Conservation (phyloP, 768 basidiomycete genomes). For the Suillus luteus region DNA sequence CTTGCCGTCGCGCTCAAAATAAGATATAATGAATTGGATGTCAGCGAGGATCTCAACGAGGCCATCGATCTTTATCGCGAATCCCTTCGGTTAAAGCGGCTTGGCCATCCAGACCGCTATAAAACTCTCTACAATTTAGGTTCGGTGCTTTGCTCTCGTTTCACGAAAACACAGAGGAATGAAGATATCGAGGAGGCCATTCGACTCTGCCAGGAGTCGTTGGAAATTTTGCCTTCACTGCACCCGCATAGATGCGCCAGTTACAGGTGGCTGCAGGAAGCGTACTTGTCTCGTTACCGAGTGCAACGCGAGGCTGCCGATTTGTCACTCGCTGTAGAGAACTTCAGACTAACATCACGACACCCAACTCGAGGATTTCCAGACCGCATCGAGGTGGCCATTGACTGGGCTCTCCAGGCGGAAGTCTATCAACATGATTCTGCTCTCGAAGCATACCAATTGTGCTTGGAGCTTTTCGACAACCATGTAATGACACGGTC, state of each 20-base stretch:
- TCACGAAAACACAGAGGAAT: not conserved
- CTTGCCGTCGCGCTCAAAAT: not conserved
- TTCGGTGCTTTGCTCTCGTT: not conserved
- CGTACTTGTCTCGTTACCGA: not conserved
- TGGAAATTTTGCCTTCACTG: not conserved
- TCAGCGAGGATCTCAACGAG: not conserved
- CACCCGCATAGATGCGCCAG: not conserved
- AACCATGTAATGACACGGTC: not conserved
- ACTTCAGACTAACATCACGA: not conserved
- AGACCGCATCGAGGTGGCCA: no score
- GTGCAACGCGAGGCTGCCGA: fast-evolving
- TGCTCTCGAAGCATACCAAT: not conserved
- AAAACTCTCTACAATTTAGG: not conserved
- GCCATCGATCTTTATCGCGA: not conserved
- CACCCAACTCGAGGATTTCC: not conserved
- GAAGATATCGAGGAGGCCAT: not conserved
- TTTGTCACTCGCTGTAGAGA: not conserved
- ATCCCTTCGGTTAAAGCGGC: not conserved
- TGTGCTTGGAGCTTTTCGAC: not conserved
- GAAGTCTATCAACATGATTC: no score
- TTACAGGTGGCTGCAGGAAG: fast-evolving
- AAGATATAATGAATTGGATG: not conserved
- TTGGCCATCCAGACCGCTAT: not conserved
- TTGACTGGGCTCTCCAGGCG: no score
- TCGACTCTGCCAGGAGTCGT: not conserved